Conservation (phyloP, 345 rosid genomes). For the Eucalyptus polyanthemos region DNA sequence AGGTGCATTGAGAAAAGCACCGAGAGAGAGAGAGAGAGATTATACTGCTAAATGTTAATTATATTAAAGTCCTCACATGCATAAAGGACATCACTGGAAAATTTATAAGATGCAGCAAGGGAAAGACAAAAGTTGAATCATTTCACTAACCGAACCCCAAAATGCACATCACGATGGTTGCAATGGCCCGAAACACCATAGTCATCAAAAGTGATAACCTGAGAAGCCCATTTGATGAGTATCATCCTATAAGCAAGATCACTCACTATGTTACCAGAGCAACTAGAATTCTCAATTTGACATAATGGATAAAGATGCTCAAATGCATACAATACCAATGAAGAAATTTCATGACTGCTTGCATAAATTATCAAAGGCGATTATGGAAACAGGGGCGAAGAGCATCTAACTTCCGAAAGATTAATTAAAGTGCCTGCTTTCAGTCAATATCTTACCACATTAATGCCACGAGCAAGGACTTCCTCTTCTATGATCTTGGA, state of each 20-base stretch:
- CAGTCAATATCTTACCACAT: constrained; percentile 32
- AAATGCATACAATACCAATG: neutral
- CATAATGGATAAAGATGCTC: neutral
- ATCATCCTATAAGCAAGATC: neutral
- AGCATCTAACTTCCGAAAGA: neutral
- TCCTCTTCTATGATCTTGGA: constrained; percentile 51
- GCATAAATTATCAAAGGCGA: neutral
- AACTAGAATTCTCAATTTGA: neutral
- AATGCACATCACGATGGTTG: constrained; percentile 68
- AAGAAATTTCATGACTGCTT: neutral
- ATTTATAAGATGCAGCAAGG: neutral
- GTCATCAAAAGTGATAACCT: constrained; percentile 78
- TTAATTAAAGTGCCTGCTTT: neutral
- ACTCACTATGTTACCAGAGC: neutral
- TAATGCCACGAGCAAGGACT: constrained; percentile 29
- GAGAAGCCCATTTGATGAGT: neutral
- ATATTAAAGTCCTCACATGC: neutral
- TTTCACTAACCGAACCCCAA: constrained; percentile 52
- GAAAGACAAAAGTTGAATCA: neutral
- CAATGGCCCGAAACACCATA: constrained; percentile 89
- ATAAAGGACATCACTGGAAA: neutral
- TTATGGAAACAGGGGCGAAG: neutral
- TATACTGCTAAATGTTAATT: neutral
- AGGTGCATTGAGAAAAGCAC: neutral
- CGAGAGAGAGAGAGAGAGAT: neutral